These are phyloP conservation scores for Grigorovia yakushimaensis DNA, from an alignment of 805 yeast species.

Conservation along the genomic window DNA sequence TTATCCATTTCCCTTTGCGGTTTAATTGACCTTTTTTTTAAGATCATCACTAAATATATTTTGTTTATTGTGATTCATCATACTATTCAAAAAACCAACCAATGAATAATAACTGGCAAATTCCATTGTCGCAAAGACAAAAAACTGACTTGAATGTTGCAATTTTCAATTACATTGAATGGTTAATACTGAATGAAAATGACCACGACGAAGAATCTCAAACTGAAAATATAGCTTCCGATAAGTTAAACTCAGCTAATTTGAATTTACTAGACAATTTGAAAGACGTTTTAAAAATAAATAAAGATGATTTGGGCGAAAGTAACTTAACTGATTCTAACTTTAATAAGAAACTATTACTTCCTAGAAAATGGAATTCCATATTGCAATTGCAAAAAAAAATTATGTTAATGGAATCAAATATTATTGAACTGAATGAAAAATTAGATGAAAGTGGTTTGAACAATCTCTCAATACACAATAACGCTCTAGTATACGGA, in stretches of 20 bases:
- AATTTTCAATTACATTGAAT: conserved; percentile 10
- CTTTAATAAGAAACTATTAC: conserved; percentile 2
- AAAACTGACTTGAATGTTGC: conserved; percentile 11
- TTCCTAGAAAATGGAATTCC: conserved; percentile 70
- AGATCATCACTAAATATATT: neutral
- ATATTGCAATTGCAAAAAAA: conserved; percentile 70
- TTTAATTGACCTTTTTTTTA: neutral
- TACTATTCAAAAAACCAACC: neutral
- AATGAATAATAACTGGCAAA: conserved; percentile 4
- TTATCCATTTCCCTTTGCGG: neutral
- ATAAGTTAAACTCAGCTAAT: no score
- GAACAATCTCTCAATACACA: neutral
- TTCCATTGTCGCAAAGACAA: conserved; percentile 11
- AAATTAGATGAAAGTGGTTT: conserved; percentile 26
- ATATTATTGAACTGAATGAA: conserved; percentile 40
- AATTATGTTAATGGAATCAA: conserved; percentile 60
- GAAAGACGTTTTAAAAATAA: neutral
- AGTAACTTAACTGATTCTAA: neutral
- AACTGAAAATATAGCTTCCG: no score
- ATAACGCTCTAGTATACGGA: neutral
- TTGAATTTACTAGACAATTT: neutral
- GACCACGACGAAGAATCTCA: neutral
- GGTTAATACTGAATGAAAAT: conserved; percentile 6
- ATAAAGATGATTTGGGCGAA: neutral
- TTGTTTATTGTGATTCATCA: neutral